Base-by-base conservation (phyloP, 805 yeast genomes). In the Yarrowia bubula region DNA sequence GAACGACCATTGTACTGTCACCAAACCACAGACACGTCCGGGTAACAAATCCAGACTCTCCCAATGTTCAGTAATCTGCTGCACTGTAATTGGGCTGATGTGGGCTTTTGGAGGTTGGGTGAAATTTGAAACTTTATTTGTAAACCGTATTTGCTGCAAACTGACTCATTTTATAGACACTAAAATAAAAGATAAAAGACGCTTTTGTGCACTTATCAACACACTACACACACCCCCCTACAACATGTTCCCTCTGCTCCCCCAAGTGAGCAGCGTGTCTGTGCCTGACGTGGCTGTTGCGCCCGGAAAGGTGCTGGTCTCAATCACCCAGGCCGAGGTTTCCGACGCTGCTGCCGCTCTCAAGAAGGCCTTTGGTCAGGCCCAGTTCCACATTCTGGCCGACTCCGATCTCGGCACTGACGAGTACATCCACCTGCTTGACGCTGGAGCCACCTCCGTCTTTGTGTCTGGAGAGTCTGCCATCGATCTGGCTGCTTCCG, bases 391-490 rank as follows among this genome's bases (percentile, higher is more conserved):
- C 37, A 46, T 67, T 14, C 33, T 66, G 4, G 38, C 57, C 43
- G 48, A 44, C 39, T 37, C 65, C 10, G 62, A 63, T 9, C 64
- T 63, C 18, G 15, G 32, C 38, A 78, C 79, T 44, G 88, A 86
- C 66, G 74, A 73, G 15, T 71, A 79, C 17, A 77, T 86, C 43
- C 81, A 78, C 8, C 72, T 88, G 42, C 79, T 89, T 66, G 88
- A 89, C 71, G 78, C 78, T 60, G 95, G 95, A 51, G 83, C 86
- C 13, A 71, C 75, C 31, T 77, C 79, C 17, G 70, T 87, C 4
- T 76, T 85, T 65, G 79, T 82, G 32, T 58, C 74, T 4, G 70
- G 67, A 8, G 58, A 69, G 3, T 72, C 71, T 38, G 79, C 75
- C 1, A 70, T 71, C 0, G 76, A 71, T 41, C 72, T 82, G 22